Conservation (phyloP, 306 rosid genomes). For the Gleditsia sinensis region DNA sequence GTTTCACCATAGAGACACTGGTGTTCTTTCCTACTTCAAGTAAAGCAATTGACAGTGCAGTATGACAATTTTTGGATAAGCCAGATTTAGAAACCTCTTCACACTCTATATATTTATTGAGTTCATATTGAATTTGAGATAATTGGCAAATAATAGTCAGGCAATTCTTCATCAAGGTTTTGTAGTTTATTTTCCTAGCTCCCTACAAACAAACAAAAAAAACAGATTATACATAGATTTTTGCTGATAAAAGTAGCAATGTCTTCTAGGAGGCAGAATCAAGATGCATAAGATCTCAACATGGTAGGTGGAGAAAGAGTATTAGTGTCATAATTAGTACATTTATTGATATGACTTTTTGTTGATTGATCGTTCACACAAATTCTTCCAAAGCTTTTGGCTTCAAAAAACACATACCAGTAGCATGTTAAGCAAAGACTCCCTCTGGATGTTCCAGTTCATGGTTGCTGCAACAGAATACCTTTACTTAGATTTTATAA, state of each 20-base stretch:
- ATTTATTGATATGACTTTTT: constrained; percentile 17
- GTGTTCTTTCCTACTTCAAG: constrained; percentile 63
- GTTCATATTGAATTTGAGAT: constrained; percentile 50
- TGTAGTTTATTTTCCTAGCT: constrained; percentile 70
- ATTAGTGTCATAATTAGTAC: constrained; percentile 14
- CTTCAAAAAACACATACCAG: constrained; percentile 57
- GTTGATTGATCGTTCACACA: constrained; percentile 27
- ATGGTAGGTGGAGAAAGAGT: constrained; percentile 9
- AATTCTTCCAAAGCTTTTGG: constrained; percentile 26
- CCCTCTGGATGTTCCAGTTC: constrained; percentile 75
- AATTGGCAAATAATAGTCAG: constrained; percentile 61
- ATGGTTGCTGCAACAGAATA: constrained; percentile 59
- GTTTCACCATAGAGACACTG: constrained; percentile 56
- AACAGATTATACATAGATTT: constrained; percentile 29
- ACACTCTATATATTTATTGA: constrained; percentile 34
- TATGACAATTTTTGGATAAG: constrained; percentile 37
- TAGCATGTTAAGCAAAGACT: constrained; percentile 72
- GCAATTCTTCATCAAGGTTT: constrained; percentile 71
- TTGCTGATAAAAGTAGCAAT: constrained; percentile 9
- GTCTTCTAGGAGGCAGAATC: constrained; percentile 12
- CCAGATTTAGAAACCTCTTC: constrained; percentile 41
- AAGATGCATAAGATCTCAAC: constrained; percentile 31
- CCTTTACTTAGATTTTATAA: constrained; percentile 35
- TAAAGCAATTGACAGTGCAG: constrained; percentile 55
- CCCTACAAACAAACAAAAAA: constrained; percentile 62